Evolutionary conservation across 83 land plant genomes (phyloP), one percentile per base, ranked within the genome.

Genomic region (Picea abies): DNA sequence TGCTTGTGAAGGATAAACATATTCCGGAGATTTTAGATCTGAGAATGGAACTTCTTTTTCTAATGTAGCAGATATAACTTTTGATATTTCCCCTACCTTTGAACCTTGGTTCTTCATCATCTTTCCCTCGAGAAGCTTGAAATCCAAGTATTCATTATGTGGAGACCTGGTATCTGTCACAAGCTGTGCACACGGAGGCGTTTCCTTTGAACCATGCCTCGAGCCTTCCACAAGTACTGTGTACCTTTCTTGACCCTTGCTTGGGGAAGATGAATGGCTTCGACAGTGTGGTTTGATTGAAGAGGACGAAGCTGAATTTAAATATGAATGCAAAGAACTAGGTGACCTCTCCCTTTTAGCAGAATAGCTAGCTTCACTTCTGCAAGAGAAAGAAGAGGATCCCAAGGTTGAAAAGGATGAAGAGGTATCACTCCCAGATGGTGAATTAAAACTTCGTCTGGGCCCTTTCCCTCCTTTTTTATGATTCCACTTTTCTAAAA

Each of bases 401-500:
- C 16, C 71, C 68, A 60, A 49, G 73, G 83, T 76, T 39, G 86
- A 80, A 44, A 80, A 63, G 15, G 79, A 56, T 29, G 88, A 79
- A 56, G 82, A 76, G 8, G 78, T 76, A 60, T 75, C 44, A 23
- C 68, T 65, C 29, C 61, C 78, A 25, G 88, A 83, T 4, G 80
- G 56, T 3, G 87, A 80, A 83, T 39, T 60, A 37, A 20, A 44
- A 76, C 23, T 32, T 39, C 60, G 39, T 76, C 69, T 79, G 35
- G 56, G 32, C 17, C 35, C 72, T n/a, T 39, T 65, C 22, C 25
- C 64, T 32, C 66, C 78, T 20, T 78, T 79, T 22, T 71, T 83
- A 63, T 58, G 9, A 23, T 23, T 84, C 86, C 86, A 87, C 49
- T 82, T 84, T 80, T 84, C 84, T 20, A 87, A 81, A 81, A 58